These are phyloP conservation scores for Candida ascalaphidarum DNA, from an alignment of 805 yeast genomes.

Conservation along the genomic window DNA sequence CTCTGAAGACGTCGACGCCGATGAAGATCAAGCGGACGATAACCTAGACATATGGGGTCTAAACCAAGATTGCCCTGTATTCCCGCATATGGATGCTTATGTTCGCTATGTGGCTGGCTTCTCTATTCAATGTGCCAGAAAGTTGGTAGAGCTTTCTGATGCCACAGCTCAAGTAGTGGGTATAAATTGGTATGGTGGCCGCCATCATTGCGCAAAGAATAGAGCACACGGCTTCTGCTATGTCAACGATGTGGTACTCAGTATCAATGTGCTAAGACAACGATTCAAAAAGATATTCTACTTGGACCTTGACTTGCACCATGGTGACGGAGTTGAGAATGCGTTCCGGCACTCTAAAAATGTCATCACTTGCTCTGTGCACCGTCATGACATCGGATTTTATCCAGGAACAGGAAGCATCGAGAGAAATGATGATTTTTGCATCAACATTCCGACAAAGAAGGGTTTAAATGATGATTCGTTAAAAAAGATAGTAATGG, in stretches of 20 bases:
- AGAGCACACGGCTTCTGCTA: constrained; percentile 68
- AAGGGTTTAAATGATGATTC: constrained; percentile 47
- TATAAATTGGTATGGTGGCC: constrained; percentile 73
- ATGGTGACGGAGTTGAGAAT: constrained; percentile 71
- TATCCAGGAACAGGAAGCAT: constrained; percentile 63
- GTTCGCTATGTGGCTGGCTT: constrained; percentile 47
- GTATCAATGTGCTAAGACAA: constrained; percentile 43
- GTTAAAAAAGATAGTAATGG: constrained; percentile 25
- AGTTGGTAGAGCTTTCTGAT: constrained; percentile 13
- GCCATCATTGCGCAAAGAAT: constrained; percentile 56
- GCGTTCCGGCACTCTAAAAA: constrained; percentile 51
- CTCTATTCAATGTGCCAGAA: constrained; percentile 40
- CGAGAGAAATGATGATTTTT: constrained; percentile 20
- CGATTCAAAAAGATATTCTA: constrained; percentile 43
- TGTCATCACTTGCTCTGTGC: constrained; percentile 57
- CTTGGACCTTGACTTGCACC: constrained; percentile 68
- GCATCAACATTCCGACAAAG: constrained; percentile 46
- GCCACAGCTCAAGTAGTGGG: constrained; percentile 26
- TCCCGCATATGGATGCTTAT: constrained; percentile 45
- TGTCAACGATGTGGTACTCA: constrained; percentile 57
- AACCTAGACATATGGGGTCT: constrained; percentile 36
- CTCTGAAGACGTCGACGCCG: not conserved
- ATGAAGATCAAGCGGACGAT: constrained; percentile 3
- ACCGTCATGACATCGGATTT: constrained; percentile 57
- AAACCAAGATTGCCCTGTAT: constrained; percentile 55